Base-by-base conservation (phyloP, 2,329 filamentous ascomycete species). In the Rhynchosporium secalis region DNA sequence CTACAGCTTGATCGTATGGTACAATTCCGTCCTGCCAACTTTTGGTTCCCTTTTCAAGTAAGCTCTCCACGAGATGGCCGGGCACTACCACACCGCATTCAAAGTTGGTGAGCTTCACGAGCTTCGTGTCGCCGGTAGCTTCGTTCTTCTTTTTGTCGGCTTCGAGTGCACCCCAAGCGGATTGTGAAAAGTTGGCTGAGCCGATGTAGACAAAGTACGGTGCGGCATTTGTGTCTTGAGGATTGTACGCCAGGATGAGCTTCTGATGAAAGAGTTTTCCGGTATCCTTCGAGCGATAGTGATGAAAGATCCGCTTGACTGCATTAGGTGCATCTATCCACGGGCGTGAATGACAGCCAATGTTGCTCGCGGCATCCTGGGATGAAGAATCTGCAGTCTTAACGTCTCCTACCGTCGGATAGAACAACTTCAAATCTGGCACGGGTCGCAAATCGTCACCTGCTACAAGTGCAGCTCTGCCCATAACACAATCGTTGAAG, bases 261-360 rank as follows among this genome's bases (percentile, higher is more conserved):
- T 64, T 64, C 43, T 64, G 62, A 47, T 64, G 62, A 49, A 61
- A 61, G 28, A 64, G 48, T 33, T 59, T 56, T 31, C 62, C 62
- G 3, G 31, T 45, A 26, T 64, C 62, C 33, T 64, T 64, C 26
- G 62, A 64, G 7, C 61, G 40, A 48, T 64, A 64, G 55, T 64
- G 62, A 45, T 64, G 54, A 41, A 64, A 64, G 13, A 64, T 55
- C 13, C 52, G n/a, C 41, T 64, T 64, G 48, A 64, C 58, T 12
- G 29, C 40, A 3, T 52, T 45, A 13, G 63, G 63, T 15, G 60
- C 60, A 40, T 36, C 43, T 20, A 57, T n/a, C 63, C 63, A 65
- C 20, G 63, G 63, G 33, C 49, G 63, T 7, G 46, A 58, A 28
- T 65, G 63, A 29, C 63, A 65, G 10, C 63, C 63, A 31, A 65